These are phyloP conservation scores for Botrytis elliptica DNA, from an alignment of 2,329 filamentous ascomycete genomes.

Conservation along the genomic window DNA sequence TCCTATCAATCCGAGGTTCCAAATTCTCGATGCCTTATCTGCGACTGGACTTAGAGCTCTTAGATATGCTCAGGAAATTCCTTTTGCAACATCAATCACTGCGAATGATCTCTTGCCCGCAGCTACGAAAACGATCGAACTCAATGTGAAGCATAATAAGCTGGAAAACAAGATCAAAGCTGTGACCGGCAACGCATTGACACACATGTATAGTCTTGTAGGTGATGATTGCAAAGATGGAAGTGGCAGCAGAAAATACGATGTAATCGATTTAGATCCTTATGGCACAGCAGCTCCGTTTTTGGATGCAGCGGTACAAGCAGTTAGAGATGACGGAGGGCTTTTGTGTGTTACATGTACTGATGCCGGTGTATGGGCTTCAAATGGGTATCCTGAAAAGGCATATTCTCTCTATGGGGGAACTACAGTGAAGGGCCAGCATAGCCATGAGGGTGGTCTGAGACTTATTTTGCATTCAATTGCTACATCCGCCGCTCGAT, in stretches of 20 bases:
- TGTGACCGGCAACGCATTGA: constrained; percentile 78
- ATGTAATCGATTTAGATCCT: constrained; percentile 94
- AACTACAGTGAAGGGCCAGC: constrained; percentile 76
- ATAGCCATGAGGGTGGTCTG: constrained; percentile 86
- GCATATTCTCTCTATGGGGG: constrained; percentile 92
- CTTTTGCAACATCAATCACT: constrained; percentile 76
- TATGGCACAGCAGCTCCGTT: constrained; percentile 94
- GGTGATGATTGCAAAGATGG: constrained; percentile 42
- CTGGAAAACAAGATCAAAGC: constrained; percentile 69
- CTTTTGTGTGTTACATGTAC: constrained; percentile 95
- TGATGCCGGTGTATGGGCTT: constrained; percentile 92
- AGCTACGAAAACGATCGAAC: constrained; percentile 76
- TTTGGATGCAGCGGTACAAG: constrained; percentile 85
- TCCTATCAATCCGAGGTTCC: constrained; percentile 51
- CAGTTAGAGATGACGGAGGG: constrained; percentile 79
- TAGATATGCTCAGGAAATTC: constrained; percentile 88
- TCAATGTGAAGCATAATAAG: constrained; percentile 82
- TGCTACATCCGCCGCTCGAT: constrained; percentile 75
- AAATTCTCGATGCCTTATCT: constrained; percentile 92
- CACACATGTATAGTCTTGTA: constrained; percentile 83
- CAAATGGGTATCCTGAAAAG: constrained; percentile 92
- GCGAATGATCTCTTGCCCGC: constrained; percentile 84
- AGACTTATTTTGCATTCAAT: constrained; percentile 83
- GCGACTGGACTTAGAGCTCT: constrained; percentile 89
- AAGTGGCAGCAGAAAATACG: constrained; percentile 61